Evolutionary conservation across 352 stramenopile genomes (phyloP), one percentile per base, ranked within the genome.

Genomic region (Globisporangium acanthophoron): DNA sequence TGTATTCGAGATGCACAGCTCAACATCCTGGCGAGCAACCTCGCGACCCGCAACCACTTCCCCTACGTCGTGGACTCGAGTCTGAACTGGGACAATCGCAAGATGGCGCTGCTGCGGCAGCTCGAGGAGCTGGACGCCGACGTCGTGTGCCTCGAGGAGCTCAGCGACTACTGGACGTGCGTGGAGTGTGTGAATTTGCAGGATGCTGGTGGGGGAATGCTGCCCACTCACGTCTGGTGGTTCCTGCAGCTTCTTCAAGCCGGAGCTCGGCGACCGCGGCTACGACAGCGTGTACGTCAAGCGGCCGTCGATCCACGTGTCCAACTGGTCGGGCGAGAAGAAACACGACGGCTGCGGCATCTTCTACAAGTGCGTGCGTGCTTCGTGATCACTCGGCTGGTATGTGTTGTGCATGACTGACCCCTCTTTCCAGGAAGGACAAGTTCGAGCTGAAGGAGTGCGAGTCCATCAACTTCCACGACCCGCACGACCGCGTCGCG

Each of bases 111-210:
- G 61, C 59, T 95, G 59, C 65, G 74, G 49, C 83, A 95, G 53
- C 55, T 95, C 24, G 75, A 89, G 1, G 76, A 74, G 52, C 69
- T 92, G 37, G 81, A 92, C 54, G 85, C 85, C 35, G 84, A 92
- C 44, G 76, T 95, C 48, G 63, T 95, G 44, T 95, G 85, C 57
- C 76, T 95, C 6, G 85, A 93, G 66, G 85, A 95, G 29, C 67
- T 91, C 27, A 93, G 82, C 66, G 85, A 95, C 74, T 95, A 95
- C 63, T 93, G 84, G 83, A 93, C 83, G 76, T 93, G 73, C 40
- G 82, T 80, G 13, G 24, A 29, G 35, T 48, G 7, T 27, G 35
- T 2, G 7, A 31, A 15, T 9, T 13, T 13, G 35, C 8, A 13
- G 35, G 35, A 13, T 40, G 35, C 35, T 16, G 8, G 35, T 40